These are phyloP conservation scores for Claviceps humidiphila DNA, from an alignment of 2,329 filamentous ascomycete species.

Conservation along the genomic window DNA sequence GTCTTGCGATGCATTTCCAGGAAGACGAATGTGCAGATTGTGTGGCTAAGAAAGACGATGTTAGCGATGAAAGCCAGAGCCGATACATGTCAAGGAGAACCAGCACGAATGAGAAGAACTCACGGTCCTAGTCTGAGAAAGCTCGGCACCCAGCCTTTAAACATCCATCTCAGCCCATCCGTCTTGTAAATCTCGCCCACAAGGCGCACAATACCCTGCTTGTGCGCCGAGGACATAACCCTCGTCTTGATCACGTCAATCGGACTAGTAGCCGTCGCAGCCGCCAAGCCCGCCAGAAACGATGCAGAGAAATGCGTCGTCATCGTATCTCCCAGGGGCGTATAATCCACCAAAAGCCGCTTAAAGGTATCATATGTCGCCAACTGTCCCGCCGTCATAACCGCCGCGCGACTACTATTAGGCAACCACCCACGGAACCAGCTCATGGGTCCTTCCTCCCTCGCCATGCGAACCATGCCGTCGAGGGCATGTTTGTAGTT, in stretches of 20 bases:
- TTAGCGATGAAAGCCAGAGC: neutral
- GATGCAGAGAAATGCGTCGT: conserved; percentile 67
- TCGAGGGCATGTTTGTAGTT: conserved; percentile 87
- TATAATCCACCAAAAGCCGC: conserved; percentile 49
- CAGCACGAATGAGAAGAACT: conserved; percentile 16
- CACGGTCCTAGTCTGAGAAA: conserved; percentile 52
- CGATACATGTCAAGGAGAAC: no score
- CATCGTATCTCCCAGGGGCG: conserved; percentile 55
- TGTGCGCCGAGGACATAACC: conserved; percentile 57
- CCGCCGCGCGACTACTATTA: conserved; percentile 66
- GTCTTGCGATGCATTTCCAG: conserved; percentile 74
- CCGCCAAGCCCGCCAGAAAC: conserved; percentile 67
- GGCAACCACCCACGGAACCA: conserved; percentile 80
- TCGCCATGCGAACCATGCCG: conserved; percentile 75
- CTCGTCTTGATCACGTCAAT: conserved; percentile 84
- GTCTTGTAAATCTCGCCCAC: conserved; percentile 53
- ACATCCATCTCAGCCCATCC: conserved; percentile 72
- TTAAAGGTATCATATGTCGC: conserved; percentile 81
- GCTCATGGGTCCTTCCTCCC: conserved; percentile 62
- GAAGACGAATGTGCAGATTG: conserved; percentile 76
- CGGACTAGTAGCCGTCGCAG: conserved; percentile 72
- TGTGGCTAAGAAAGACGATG: conserved; percentile 42
- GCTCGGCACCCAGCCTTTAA: conserved; percentile 79
- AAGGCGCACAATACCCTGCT: conserved; percentile 40
- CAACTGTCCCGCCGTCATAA: conserved; percentile 78